These are phyloP conservation scores for Trichoderma afroharzianum DNA, from an alignment of 2,329 filamentous ascomycete species.

Conservation along the genomic window DNA sequence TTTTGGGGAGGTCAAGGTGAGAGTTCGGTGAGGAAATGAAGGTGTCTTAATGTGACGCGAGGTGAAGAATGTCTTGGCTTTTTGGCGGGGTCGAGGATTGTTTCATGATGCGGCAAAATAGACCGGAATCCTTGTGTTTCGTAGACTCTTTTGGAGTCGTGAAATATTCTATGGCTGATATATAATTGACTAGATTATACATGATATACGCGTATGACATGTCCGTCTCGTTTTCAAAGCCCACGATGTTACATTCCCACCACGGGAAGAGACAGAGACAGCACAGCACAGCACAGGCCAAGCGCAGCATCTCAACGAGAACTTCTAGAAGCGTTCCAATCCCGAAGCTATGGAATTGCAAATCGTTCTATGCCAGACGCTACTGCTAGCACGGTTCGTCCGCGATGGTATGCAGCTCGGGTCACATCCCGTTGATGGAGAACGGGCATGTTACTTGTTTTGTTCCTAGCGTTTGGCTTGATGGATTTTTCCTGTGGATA, in stretches of 20 bases:
- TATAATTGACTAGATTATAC: background rate
- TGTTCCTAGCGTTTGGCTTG: slow-evolving; percentile 7
- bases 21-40: background rate
- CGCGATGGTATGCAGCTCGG: background rate
- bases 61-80: background rate
- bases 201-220: background rate
- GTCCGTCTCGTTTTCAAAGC: background rate
- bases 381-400: background rate
- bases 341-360: background rate
- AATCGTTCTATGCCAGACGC: background rate
- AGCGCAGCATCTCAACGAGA: background rate
- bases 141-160: too few relatives aligned
- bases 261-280: background rate
- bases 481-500: background rate
- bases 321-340: background rate
- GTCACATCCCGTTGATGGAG: slow-evolving; percentile 8
- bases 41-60: background rate
- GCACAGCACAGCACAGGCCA: background rate
- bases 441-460: slow-evolving; percentile 9
- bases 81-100: background rate
- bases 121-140: background rate
- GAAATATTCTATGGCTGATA: background rate
- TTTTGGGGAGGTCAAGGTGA: background rate
- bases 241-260: background rate
- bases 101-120: background rate